These are phyloP conservation scores for Sporothrix dimorphospora DNA, from an alignment of 2,329 filamentous ascomycete species.

Conservation along the genomic window DNA sequence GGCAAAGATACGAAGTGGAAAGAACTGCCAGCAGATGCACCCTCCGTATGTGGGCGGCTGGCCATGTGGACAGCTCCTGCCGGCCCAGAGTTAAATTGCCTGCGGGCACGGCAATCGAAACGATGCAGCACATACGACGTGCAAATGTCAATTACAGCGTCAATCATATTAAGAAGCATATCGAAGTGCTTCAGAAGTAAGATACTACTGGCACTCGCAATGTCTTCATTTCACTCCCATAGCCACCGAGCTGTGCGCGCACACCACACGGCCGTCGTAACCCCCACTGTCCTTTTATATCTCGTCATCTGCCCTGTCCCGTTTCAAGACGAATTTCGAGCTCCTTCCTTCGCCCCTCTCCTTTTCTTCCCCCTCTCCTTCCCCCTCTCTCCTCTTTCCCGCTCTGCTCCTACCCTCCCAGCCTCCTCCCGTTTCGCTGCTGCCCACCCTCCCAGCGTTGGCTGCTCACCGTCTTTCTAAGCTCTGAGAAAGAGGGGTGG, in stretches of 20 bases:
- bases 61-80: constrained; percentile 7
- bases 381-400: background rate
- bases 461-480: constrained; percentile 25
- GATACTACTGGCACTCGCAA: background rate
- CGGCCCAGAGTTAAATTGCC: background rate
- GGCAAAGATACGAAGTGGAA: background rate
- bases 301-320: constrained; percentile 1
- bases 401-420: background rate
- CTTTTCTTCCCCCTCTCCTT: background rate
- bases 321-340: background rate
- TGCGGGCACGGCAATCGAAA: constrained; percentile 5
- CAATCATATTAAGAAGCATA: background rate
- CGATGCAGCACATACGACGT: background rate
- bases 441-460: background rate
- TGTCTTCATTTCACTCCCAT: background rate
- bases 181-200: background rate
- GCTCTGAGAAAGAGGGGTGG: background rate
- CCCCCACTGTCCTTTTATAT: constrained; percentile 3
- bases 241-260: background rate
- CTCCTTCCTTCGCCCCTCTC: background rate
- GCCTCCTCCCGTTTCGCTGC: constrained; percentile 5
- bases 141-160: background rate
- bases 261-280: background rate
- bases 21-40: background rate
- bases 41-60: background rate